These are phyloP conservation scores for Beauveria scarabaeidicola DNA, from an alignment of 2,329 filamentous ascomycete genomes.

Conservation along the genomic window DNA sequence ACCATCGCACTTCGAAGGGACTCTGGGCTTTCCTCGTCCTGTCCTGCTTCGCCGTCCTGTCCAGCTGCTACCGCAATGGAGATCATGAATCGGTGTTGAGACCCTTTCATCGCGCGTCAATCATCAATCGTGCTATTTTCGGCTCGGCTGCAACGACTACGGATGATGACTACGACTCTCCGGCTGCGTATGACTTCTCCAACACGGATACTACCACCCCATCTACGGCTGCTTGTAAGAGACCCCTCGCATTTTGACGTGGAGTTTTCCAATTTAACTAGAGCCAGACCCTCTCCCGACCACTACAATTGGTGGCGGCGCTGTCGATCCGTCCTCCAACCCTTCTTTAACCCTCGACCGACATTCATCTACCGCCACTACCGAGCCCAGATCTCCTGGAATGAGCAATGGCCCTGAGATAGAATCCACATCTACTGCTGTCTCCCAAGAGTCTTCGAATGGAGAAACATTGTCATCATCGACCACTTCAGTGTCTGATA, in stretches of 20 bases:
- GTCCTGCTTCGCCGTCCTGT: background rate
- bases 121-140: background rate
- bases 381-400: conserved; percentile 1
- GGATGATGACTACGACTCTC: background rate
- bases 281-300: background rate
- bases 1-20: background rate
- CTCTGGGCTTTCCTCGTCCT: background rate
- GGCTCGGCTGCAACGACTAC: too few species aligned
- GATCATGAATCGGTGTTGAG: background rate
- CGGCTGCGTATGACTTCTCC: conserved; percentile 3
- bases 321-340: background rate
- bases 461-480: background rate
- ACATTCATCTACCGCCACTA: background rate
- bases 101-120: background rate
- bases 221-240: background rate
- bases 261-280: background rate
- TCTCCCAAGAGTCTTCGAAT: background rate
- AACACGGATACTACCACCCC: background rate
- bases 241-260: too few species aligned
- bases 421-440: conserved; percentile 4
- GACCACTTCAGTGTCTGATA: background rate
- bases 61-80: background rate
- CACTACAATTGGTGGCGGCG: background rate
- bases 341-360: background rate
- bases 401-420: background rate